Evolutionary conservation across 1,139 yeast genomes (phyloP).

Genomic region (Hanseniaspora sp.): DNA sequence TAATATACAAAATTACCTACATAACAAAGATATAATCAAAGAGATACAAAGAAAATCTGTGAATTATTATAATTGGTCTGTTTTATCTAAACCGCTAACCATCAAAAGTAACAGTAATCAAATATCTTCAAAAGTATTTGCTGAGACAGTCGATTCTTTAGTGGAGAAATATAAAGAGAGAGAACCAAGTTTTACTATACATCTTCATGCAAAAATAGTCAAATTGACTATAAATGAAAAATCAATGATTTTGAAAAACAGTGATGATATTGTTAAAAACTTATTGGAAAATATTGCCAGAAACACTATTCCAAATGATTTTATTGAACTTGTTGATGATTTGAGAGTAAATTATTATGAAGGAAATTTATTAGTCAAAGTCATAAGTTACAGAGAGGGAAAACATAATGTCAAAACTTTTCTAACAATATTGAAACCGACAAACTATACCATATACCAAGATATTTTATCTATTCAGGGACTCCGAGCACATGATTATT

Average conservation of each 20-base stretch:
- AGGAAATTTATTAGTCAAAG: constrained; percentile 7
- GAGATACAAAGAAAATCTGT: constrained; percentile 13
- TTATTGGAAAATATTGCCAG: constrained; percentile 11
- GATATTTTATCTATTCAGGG: constrained; percentile 11
- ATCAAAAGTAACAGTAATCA: constrained; percentile 7
- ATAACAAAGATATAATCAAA: constrained; percentile 9
- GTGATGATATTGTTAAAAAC: constrained; percentile 13
- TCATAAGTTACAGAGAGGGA: constrained; percentile 12
- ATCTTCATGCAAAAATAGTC: constrained; percentile 9
- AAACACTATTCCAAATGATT: constrained; percentile 11
- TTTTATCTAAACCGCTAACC: constrained; percentile 12
- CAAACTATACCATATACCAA: constrained; percentile 10
- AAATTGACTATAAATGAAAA: constrained; percentile 9
- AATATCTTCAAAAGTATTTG: constrained; percentile 6
- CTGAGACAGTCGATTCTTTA: constrained; percentile 1
- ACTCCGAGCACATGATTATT: constrained; percentile 7
- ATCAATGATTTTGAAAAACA: constrained; percentile 9
- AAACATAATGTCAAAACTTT: constrained; percentile 13
- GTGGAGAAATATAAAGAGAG: constrained; percentile 7
- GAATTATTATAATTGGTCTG: constrained; percentile 11
- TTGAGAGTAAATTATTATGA: constrained; percentile 11
- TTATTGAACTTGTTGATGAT: constrained; percentile 11
- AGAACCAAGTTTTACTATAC: constrained; percentile 13
- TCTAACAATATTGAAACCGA: constrained; percentile 8
- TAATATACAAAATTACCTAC: constrained; percentile 3